These are phyloP conservation scores for Macrophomina pseudophaseolina DNA, from an alignment of 2,329 filamentous ascomycete genomes.

Conservation along the genomic window DNA sequence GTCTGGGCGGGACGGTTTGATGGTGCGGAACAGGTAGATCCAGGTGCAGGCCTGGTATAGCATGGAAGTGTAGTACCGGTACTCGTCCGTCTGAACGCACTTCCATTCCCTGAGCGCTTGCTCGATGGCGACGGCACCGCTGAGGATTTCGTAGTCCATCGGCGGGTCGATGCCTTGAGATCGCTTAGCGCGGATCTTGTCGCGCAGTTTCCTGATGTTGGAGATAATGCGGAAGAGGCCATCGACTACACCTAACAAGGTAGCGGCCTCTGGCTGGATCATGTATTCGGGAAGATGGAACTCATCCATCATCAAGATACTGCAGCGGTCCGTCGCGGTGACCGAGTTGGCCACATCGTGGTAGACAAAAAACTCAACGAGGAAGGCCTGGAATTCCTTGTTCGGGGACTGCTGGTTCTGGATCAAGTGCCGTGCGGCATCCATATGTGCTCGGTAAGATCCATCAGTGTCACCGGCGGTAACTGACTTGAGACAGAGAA, in stretches of 20 bases:
- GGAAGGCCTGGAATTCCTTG: conserved; percentile 73
- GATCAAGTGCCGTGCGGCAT: conserved; percentile 76
- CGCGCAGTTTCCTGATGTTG: conserved; percentile 77
- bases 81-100: conserved; percentile 60
- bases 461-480: conserved; percentile 66
- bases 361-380: conserved; percentile 82
- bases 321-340: conserved; percentile 60
- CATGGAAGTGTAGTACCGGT: conserved; percentile 62
- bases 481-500: conserved; percentile 64
- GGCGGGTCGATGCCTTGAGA: conserved; percentile 65
- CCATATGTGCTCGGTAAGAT: conserved; percentile 79
- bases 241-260: conserved; percentile 80
- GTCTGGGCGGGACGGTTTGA: conserved; percentile 61
- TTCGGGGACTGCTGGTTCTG: conserved; percentile 63
- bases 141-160: conserved; percentile 75
- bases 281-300: conserved; percentile 61
- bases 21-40: conserved; percentile 68
- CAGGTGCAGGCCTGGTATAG: conserved; percentile 67
- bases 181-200: conserved; percentile 73
- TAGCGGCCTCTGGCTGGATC: conserved; percentile 60
- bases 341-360: conserved; percentile 68
- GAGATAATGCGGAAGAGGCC: conserved; percentile 80
- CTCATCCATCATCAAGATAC: conserved; percentile 58
- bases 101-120: conserved; percentile 75
- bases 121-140: conserved; percentile 77